Evolutionary conservation across 2,329 filamentous ascomycete species (phyloP), one percentile per base, ranked within the genome.

Genomic region (Didymella pomorum): DNA sequence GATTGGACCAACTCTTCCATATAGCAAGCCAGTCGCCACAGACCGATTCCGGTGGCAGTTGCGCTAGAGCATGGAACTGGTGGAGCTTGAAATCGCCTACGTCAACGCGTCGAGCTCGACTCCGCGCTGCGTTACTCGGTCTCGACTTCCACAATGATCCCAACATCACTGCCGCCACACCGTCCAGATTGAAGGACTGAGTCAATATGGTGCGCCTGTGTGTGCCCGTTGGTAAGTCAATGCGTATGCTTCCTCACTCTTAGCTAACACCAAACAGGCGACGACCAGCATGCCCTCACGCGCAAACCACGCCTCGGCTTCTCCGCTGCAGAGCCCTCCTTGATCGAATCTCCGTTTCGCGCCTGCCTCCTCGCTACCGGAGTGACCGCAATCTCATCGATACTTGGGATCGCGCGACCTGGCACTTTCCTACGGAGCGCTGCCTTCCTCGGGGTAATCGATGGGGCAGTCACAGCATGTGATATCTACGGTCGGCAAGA

Each of bases 161-260:
- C 6, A 20, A 7, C 46, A 20, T 16, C 28, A 5, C 25, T 31
- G 4, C 45, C 16, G 10, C 31, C 21, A 11, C 52, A 44, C 35
- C 29, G n/a, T 20, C n/a, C 28, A 28, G 35, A 5, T 20, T 42
- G 20, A 16, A 26, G 26, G 16, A 31, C 10, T 44, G 52, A 25
- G 11, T 25, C 41, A 69, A 44, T 10, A 71, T 70, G 66, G 68
- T 70, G 50, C 66, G 63, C 28, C 49, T 71, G 16, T 66, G 65
- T 39, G 58, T 70, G n/a, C 62, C 68, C 37, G 64, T 64, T 63
- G 68, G 68, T 67, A 42, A 43, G 45, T 26, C 12, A 46, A 11
- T 1, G 20, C 16, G 4, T 44, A 39, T 14, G 23, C 11, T 18
- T 14, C 8, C 10, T 18, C 23, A 11, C 25, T 20, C 18, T 3